Evolutionary conservation across 805 yeast species (phyloP).

Genomic region (Kazachstania psychrophila): DNA sequence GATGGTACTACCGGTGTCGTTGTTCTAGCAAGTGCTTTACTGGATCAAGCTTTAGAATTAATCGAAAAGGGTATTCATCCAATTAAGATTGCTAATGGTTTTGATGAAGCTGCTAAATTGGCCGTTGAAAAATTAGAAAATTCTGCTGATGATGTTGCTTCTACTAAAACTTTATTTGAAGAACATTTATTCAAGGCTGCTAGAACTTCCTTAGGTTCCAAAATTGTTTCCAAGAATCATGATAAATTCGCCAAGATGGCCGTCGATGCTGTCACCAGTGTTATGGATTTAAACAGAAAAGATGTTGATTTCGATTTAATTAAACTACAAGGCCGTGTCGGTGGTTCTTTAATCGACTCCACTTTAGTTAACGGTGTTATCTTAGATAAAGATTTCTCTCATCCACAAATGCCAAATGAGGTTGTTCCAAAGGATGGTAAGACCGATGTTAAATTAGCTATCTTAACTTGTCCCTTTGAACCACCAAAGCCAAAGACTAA

Average conservation of each 20-base stretch:
- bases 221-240: slow-evolving; percentile 88
- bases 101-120: slow-evolving; percentile 90
- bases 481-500: slow-evolving; percentile 99
- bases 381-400: slow-evolving; percentile 92
- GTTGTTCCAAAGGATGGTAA: slow-evolving; percentile 34
- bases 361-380: slow-evolving; percentile 82
- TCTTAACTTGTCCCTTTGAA: slow-evolving; percentile 96
- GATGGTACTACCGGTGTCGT: slow-evolving; percentile 99
- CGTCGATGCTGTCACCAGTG: slow-evolving; percentile 87
- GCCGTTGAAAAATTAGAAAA: slow-evolving; percentile 71
- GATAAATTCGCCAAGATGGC: slow-evolving; percentile 95
- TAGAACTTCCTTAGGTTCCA: slow-evolving; percentile 87
- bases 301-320: slow-evolving; percentile 97
- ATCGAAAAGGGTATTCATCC: slow-evolving; percentile 98
- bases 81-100: slow-evolving; percentile 92
- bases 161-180: slow-evolving; percentile 21
- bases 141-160: slow-evolving; percentile 53
- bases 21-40: slow-evolving; percentile 85
- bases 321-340: slow-evolving; percentile 90
- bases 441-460: slow-evolving; percentile 76
- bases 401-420: slow-evolving; percentile 92
- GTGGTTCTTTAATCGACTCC: slow-evolving; percentile 87
- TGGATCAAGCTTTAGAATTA: slow-evolving; percentile 89
- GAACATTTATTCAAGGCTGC: slow-evolving; percentile 79
- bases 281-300: slow-evolving; percentile 82